Percentiles rank a stretch among this genome's conserved stretches.
Conservation (phyloP, 805 yeast genomes). For the Starmerella roubikii region DNA sequence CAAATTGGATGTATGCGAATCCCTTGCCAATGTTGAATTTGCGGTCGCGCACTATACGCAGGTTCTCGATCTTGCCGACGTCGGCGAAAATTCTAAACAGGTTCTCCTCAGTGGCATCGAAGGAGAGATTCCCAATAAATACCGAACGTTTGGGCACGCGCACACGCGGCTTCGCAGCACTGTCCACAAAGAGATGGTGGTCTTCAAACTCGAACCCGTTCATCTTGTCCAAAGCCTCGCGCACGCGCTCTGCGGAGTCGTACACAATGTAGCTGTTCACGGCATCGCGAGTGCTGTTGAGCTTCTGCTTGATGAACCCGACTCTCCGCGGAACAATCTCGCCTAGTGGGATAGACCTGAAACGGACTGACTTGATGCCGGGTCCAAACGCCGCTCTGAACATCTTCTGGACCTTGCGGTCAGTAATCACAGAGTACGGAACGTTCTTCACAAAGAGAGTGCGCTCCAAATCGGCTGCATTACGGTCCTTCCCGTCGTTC, state of each 20-base stretch:
- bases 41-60: slow-evolving; percentile 79
- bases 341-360: slow-evolving; percentile 80
- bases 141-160: slow-evolving; percentile 74
- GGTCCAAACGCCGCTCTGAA: slow-evolving; percentile 49
- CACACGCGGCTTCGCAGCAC: slow-evolving; percentile 78
- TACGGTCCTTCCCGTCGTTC: not conserved
- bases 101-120: slow-evolving; percentile 81
- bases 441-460: slow-evolving; percentile 89
- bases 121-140: slow-evolving; percentile 87
- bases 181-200: slow-evolving; percentile 80
- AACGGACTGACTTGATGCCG: slow-evolving; percentile 46
- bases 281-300: slow-evolving; percentile 65
- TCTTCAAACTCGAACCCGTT: slow-evolving; percentile 58
- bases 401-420: slow-evolving; percentile 44
- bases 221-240: slow-evolving; percentile 31
- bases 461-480: slow-evolving; percentile 47
- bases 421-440: slow-evolving; percentile 47
- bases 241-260: slow-evolving; percentile 34
- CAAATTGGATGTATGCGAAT: slow-evolving; percentile 88
- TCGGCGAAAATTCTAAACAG: slow-evolving; percentile 67
- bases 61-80: slow-evolving; percentile 68
- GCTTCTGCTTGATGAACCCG: slow-evolving; percentile 68
- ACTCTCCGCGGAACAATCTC: slow-evolving; percentile 84
- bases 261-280: slow-evolving; percentile 83
- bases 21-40: slow-evolving; percentile 95